Evolutionary conservation across 2,329 filamentous ascomycete species (phyloP).

Genomic region (Dactylellina parvicollis): DNA sequence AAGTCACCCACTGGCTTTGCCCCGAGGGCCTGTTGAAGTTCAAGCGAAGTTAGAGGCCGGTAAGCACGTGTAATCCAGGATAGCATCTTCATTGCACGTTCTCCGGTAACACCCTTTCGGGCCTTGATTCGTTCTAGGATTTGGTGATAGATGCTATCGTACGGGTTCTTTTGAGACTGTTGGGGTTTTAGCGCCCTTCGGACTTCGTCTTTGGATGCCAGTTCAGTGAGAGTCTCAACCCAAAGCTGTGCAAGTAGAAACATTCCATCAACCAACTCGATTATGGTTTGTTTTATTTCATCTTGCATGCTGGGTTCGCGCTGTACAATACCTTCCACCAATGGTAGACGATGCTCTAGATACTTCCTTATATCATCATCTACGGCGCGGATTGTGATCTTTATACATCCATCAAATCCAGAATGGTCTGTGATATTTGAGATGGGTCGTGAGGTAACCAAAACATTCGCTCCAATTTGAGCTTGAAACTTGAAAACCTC

Average conservation of each 20-base stretch:
- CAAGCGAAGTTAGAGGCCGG: background rate
- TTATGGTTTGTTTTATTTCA: background rate
- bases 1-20: background rate
- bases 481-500: background rate
- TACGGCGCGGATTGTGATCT: background rate
- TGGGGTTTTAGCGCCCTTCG: conserved; percentile 55
- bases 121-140: background rate
- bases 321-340: background rate
- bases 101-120: background rate
- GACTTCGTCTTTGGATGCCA: conserved; percentile 41
- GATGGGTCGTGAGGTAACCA: background rate
- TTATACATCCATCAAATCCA: background rate
- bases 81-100: background rate
- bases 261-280: background rate
- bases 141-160: background rate
- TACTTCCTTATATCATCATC: background rate
- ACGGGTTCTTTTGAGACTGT: background rate
- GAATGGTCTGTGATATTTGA: background rate
- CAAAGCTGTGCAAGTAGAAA: background rate
- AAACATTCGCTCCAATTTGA: background rate
- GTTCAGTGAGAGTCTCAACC: background rate
- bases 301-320: no score
- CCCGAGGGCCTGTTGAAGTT: conserved; percentile 25
- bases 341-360: background rate
- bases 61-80: background rate